Conservation (phyloP, 768 basidiomycete genomes). For the Gymnopilus junonius region DNA sequence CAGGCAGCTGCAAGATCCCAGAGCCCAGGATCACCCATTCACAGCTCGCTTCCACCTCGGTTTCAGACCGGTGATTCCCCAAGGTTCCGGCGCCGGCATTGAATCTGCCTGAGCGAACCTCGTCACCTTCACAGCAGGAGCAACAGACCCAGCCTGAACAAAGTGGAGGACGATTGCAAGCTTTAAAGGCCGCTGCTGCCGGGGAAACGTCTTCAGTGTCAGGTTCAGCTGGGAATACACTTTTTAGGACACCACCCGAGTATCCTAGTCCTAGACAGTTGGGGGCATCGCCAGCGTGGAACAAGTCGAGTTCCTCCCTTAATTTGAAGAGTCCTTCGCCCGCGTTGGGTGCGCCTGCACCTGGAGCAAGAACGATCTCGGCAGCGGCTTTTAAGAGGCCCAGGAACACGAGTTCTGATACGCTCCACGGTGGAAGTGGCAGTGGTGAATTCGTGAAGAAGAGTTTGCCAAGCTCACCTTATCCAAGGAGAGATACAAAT, state of each 20-base stretch:
- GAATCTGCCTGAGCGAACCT: conserved; percentile 11
- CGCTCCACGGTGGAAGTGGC: conserved; percentile 1
- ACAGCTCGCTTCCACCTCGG: conserved; percentile 26
- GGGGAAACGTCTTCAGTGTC: not conserved
- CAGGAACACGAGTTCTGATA: conserved; percentile 28
- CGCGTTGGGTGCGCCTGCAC: conserved; percentile 20
- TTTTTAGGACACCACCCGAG: conserved; percentile 53
- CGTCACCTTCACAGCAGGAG: not conserved
- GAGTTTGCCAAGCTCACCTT: conserved; percentile 51
- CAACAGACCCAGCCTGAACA: not conserved
- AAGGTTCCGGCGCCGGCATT: conserved; percentile 24
- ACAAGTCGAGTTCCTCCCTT: conserved; percentile 21
- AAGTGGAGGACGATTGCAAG: conserved; percentile 3
- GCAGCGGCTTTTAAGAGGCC: conserved; percentile 77
- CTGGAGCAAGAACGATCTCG: conserved; percentile 64
- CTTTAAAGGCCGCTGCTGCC: conserved; percentile 1
- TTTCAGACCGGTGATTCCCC: conserved; percentile 31
- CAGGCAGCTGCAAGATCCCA: conserved; percentile 18
- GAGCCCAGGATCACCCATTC: conserved; percentile 15
- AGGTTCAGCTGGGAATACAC: conserved; percentile 19
- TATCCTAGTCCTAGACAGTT: conserved; percentile 37
- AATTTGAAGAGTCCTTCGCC: not conserved
- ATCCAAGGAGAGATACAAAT: conserved; percentile 18
- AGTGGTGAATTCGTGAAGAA: conserved; percentile 44
- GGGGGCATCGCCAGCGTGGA: conserved; percentile 15